Evolutionary conservation across 2,329 filamentous ascomycete species (phyloP), one percentile per base, ranked within the genome.

Genomic region (Cucurbitaria berberidis): DNA sequence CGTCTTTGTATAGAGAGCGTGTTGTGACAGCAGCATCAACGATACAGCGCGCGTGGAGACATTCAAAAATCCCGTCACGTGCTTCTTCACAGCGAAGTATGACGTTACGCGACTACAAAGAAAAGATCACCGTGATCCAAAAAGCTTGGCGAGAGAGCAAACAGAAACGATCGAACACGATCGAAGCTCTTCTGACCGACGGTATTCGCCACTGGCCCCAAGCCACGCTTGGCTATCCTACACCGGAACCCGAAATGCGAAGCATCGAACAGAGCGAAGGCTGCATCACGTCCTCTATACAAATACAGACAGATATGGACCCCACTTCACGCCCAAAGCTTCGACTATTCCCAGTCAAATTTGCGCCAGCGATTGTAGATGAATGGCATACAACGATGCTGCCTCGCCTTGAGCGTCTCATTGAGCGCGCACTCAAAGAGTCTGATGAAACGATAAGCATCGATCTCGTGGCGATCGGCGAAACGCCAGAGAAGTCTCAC

Each of bases 371-470:
- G 10, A 80, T 86, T 2, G 77, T 91, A 2, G 85, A 90, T 30
- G 83, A 86, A 57, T 93, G 89, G 89, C 88, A 92, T 63, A 80
- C 79, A 1, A 82, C 82, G 2, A 76, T 91, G 51, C 89, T 91
- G 78, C 87, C 88, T 1, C 86, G 90, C 55, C 84, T 93, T 55
- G 89, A 91, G 68, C 80, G 85, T 16, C 84, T 90, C 1, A 81
- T 92, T 15, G 84, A 86, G 19, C 82, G 85, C 45, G 90, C 90
- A 54, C 87, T 92, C 64, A 84, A 84, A 59, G 89, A 89, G 62
- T 83, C 90, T 44, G 83, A 86, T 0, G 90, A 93, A 69, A 90
- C 89, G 0, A 86, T 91, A 29, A 89, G 90, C 64, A 91, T 93
- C 35, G 89, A 88, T 9, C 83, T 93, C 1, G 86, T 91, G 55